Conservation (phyloP, 192 early-diverging fungal species). For the Coemansia erecta region DNA sequence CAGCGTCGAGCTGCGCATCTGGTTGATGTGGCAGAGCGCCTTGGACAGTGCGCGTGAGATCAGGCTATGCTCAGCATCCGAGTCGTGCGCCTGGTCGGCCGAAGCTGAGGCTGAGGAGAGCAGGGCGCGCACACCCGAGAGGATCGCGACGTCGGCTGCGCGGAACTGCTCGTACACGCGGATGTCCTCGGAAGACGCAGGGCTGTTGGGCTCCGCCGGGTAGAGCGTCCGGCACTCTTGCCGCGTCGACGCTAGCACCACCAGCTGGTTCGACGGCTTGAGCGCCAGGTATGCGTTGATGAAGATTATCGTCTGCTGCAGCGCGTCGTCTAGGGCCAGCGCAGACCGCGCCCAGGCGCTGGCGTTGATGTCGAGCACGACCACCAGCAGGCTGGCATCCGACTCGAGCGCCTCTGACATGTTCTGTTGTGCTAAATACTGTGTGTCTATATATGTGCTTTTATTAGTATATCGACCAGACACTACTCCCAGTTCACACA, state of each 20-base stretch:
- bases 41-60: constrained; percentile 48
- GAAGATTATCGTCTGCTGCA: constrained; percentile 80
- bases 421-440: too few species aligned
- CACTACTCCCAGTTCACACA: too few species aligned
- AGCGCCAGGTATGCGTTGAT: constrained; percentile 92
- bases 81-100: background rate
- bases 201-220: constrained; percentile 16
- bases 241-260: constrained; percentile 65
- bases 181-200: constrained; percentile 19
- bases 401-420: constrained; percentile 52
- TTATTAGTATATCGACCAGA: too few species aligned
- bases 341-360: constrained; percentile 66
- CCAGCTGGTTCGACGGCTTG: constrained; percentile 84
- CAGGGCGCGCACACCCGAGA: constrained; percentile 33
- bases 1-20: constrained; percentile 9
- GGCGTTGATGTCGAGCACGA: constrained; percentile 82
- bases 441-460: too few species aligned
- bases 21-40: constrained; percentile 53
- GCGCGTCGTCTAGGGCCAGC: constrained; percentile 62
- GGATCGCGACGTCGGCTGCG: constrained; percentile 33
- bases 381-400: constrained; percentile 74
- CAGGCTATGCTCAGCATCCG: constrained; percentile 17
- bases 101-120: constrained; percentile 2
- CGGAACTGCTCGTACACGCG: constrained; percentile 55
- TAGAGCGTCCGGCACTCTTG: constrained; percentile 40